These are phyloP conservation scores for Globisporangium lucens DNA, from an alignment of 352 stramenopile genomes.

Conservation along the genomic window DNA sequence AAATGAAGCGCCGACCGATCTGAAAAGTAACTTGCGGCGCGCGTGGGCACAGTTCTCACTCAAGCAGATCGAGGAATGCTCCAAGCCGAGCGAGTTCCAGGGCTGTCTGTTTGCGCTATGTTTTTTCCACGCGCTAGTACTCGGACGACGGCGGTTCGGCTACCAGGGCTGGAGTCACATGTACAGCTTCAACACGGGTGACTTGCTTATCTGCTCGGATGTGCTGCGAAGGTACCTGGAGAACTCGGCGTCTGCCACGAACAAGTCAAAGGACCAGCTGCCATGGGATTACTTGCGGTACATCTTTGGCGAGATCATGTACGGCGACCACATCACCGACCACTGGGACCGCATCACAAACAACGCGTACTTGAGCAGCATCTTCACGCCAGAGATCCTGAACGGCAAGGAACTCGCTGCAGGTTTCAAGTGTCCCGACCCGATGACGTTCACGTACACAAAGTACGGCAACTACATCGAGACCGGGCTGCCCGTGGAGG, in stretches of 20 bases:
- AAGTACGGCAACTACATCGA: constrained; percentile 92
- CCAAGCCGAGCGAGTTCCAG: constrained; percentile 86
- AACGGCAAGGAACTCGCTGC: constrained; percentile 45
- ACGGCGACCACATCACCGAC: constrained; percentile 84
- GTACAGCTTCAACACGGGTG: constrained; percentile 94
- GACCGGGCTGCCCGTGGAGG: constrained; percentile 55
- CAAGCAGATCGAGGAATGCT: constrained; percentile 68
- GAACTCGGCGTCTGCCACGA: constrained; percentile 16
- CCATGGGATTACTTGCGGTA: constrained; percentile 86
- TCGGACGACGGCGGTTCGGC: constrained; percentile 89
- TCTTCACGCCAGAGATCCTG: constrained; percentile 69
- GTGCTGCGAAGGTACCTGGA: constrained; percentile 73
- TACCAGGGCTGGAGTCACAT: constrained; percentile 90
- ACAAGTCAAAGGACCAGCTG: constrained; percentile 28
- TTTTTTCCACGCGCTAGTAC: constrained; percentile 93
- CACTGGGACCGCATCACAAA: constrained; percentile 85
- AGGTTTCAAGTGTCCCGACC: constrained; percentile 82
- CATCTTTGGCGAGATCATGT: constrained; percentile 94
- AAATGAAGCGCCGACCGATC: constrained; percentile 76
- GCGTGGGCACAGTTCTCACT: constrained; percentile 77
- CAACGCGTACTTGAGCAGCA: constrained; percentile 59
- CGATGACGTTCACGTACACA: constrained; percentile 76
- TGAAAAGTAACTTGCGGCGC: constrained; percentile 81
- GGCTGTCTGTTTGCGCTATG: constrained; percentile 92
- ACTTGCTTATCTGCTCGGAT: constrained; percentile 91